Evolutionary conservation across 176 grass and related monocot genomes (phyloP).

Genomic region (Aegilops longissima): DNA sequence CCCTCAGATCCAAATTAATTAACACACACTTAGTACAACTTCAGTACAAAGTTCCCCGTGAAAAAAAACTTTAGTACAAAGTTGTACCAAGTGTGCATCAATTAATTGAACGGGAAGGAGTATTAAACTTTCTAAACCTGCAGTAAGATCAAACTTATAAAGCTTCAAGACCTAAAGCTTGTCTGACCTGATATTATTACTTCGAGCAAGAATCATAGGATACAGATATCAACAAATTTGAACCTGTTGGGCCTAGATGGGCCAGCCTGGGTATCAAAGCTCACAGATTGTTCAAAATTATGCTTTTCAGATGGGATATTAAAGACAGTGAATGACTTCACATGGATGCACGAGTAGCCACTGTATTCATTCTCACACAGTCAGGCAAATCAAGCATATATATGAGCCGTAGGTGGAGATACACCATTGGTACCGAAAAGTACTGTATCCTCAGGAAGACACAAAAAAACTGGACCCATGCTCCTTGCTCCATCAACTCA

Average conservation of each 20-base stretch:
- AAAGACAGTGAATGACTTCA: constrained; percentile 28
- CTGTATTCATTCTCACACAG: neutral
- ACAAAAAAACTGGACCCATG: constrained; percentile 13
- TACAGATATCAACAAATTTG: neutral
- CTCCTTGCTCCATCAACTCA: constrained; percentile 16
- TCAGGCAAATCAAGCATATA: constrained; percentile 1
- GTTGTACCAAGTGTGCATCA: too few species aligned
- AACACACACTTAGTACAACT: too few species aligned
- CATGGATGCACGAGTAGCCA: constrained; percentile 10
- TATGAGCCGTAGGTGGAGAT: neutral
- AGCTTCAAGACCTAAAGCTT: neutral
- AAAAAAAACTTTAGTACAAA: too few species aligned
- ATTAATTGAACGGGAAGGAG: too few species aligned
- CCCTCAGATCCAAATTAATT: too few species aligned
- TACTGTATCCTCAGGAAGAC: constrained; percentile 24
- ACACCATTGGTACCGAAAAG: neutral
- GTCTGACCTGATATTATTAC: constrained; percentile 12
- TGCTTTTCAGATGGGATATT: constrained; percentile 20
- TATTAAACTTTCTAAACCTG: neutral
- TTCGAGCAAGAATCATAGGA: neutral
- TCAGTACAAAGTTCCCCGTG: too few species aligned
- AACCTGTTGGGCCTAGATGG: neutral
- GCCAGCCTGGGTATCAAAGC: neutral
- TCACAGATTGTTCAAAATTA: neutral
- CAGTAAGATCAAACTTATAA: neutral